Evolutionary conservation across 2,329 filamentous ascomycete species (phyloP).

Genomic region (Aspergillus sp.): DNA sequence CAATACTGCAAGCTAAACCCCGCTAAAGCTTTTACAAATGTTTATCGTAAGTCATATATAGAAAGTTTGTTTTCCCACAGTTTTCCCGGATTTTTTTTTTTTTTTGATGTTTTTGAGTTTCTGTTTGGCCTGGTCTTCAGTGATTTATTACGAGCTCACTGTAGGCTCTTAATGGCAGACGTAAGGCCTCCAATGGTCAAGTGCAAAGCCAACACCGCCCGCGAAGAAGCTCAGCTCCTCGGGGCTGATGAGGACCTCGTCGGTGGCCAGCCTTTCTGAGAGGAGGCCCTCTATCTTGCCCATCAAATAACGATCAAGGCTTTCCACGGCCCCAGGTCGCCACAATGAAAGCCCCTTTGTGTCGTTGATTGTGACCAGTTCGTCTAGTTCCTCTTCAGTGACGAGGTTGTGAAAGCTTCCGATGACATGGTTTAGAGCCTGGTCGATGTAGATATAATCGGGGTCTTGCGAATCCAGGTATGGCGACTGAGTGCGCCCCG

Average conservation of each 20-base stretch:
- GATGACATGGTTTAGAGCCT: constrained; percentile 38
- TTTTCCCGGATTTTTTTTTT: neutral
- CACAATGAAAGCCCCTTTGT: constrained; percentile 17
- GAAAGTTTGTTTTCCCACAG: neutral
- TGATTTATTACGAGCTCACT: neutral
- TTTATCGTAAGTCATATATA: neutral
- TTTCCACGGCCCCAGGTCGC: constrained; percentile 8
- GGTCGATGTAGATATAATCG: constrained; percentile 36
- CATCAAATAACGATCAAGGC: constrained; percentile 25
- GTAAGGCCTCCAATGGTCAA: constrained; percentile 22
- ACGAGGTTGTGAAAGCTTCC: constrained; percentile 43
- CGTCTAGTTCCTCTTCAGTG: constrained; percentile 35
- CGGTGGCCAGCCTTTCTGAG: constrained; percentile 32
- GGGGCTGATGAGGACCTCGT: constrained; percentile 30
- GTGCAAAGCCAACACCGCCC: constrained; percentile 35
- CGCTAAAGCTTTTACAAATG: neutral
- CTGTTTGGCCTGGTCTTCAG: neutral
- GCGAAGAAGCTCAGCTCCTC: constrained; percentile 43
- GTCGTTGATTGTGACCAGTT: constrained; percentile 30
- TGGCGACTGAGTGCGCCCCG: constrained; percentile 31
- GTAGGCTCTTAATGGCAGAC: constrained; percentile 1
- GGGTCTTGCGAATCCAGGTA: constrained; percentile 33
- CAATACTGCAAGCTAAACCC: neutral
- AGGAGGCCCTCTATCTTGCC: constrained; percentile 37
- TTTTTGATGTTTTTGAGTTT: neutral